phyloP scores from a whole-genome alignment of 2,329 filamentous ascomycete species.

The Ophiostoma angusticollis region DNA sequence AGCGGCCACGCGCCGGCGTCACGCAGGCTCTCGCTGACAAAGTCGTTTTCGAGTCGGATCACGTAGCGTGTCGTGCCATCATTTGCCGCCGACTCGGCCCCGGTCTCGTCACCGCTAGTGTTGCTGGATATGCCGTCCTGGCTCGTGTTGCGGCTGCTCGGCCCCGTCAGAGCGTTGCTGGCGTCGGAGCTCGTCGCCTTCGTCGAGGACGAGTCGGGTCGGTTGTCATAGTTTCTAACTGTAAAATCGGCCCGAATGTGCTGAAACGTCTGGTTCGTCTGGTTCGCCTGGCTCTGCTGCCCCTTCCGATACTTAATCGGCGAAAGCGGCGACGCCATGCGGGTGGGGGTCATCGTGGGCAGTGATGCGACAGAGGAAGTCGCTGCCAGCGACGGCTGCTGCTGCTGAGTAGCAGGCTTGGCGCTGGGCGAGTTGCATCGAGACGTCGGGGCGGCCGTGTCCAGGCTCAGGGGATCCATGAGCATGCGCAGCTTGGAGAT shows the following conservation, averaged over 20 bases:
- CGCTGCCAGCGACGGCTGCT: constrained; percentile 10
- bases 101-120: constrained; percentile 44
- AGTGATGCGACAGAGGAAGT: no score
- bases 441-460: constrained; percentile 33
- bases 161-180: constrained; percentile 17
- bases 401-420: constrained; percentile 18
- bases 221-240: not conserved
- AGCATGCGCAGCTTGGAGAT: constrained; percentile 74
- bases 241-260: not conserved
- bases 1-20: constrained; percentile 20
- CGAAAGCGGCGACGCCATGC: constrained; percentile 3
- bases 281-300: not conserved
- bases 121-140: constrained; percentile 45
- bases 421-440: constrained; percentile 34
- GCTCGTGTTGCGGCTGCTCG: constrained; percentile 46
- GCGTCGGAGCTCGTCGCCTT: constrained; percentile 19
- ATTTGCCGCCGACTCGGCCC: constrained; percentile 26
- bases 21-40: constrained; percentile 54
- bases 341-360: not conserved
- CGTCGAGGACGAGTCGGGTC: not conserved
- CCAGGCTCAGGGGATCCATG: constrained; percentile 64
- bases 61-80: constrained; percentile 71
- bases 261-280: not conserved
- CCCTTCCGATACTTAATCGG: not conserved
- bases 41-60: constrained; percentile 72